Base-by-base conservation (phyloP, 768 basidiomycete species). In the Tephrocybe sp. region DNA sequence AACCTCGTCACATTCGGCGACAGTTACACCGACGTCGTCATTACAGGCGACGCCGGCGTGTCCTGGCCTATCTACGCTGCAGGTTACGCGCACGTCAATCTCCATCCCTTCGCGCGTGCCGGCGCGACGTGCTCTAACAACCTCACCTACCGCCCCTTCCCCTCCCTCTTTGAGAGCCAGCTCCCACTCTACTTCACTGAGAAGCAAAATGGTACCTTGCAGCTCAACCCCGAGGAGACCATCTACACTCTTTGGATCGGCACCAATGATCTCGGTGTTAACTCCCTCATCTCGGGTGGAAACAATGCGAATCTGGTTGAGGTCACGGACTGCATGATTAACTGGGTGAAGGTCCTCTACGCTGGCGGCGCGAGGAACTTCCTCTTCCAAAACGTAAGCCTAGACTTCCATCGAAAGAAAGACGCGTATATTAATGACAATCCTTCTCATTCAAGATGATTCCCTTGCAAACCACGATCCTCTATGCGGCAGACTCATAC, bases 241-340 rank as follows among this genome's bases (percentile, higher is more conserved):
- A 54, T 86, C 2, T 86, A 82, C 61, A 79, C 80, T 1, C 68
- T 86, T 6, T 87, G 85, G 84, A 82, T 86, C 52, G 84, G 85
- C 12, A 83, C 82, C 3, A 82, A 81, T 54, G 85, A 87, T 59
- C 72, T 87, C 4, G 85, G 85, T 1, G 72, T 61, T 10, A 71
- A 70, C 41, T 74, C 78, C 4, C 67, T 87, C 26, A 55, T 86
- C 10, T 82, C 80, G 0, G 83, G 82, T 1, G 68, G 69, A 16
- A 71, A 74, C 48, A 51, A 65, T 49, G 80, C 81, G 13, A 83
- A 79, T 1, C 62, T 87, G 47, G 82, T 84, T 8, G 72, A 84
- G 42, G 81, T 82, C 0, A 72, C 77, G 16, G 60, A 60, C 14
- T 86, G 85, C 58, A 79, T 79, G 61, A 67, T 86, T 4, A 76